A percentile compares a stretch with the other conserved stretches of the same genome.
Evolutionary conservation across 176 grass and related monocot genomes (phyloP).

Genomic region (Neostapfia colusana): DNA sequence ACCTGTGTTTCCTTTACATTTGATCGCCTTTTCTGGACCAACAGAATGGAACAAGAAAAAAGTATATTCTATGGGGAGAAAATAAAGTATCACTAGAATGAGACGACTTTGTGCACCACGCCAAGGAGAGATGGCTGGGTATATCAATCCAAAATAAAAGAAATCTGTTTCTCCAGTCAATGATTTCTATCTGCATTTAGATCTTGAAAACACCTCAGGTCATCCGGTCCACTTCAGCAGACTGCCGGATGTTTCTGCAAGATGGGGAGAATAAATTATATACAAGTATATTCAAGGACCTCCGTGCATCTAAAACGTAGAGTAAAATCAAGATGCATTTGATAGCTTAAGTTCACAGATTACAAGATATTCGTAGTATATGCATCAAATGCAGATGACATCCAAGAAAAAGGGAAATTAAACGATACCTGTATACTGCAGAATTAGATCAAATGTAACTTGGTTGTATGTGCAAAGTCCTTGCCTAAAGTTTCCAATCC

Average conservation of each 20-base stretch:
- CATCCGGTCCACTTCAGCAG: conserved; percentile 10
- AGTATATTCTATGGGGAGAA: not conserved
- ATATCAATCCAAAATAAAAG: conserved; percentile 5
- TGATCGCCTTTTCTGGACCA: conserved; percentile 11
- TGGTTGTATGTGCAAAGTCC: conserved; percentile 35
- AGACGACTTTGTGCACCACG: conserved; percentile 35
- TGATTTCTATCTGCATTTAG: conserved; percentile 1
- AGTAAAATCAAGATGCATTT: conserved; percentile 5
- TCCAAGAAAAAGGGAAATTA: not conserved
- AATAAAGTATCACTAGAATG: not conserved
- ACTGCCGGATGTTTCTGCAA: conserved; percentile 12
- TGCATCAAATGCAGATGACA: not conserved
- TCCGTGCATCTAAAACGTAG: not conserved
- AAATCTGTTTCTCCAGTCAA: not conserved
- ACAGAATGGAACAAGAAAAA: conserved; percentile 15
- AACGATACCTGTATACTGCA: conserved; percentile 34
- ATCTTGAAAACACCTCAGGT: conserved; percentile 9
- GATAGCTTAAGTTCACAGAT: not conserved
- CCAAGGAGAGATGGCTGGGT: conserved; percentile 36
- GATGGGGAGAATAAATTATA: conserved; percentile 13
- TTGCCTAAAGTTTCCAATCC: conserved; percentile 45
- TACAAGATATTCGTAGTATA: not conserved
- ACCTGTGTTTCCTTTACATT: conserved; percentile 9
- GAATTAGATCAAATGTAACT: conserved; percentile 34
- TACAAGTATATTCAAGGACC: not conserved